Conservation (phyloP, 345 rosid species). For the Syzygium aqueum region DNA sequence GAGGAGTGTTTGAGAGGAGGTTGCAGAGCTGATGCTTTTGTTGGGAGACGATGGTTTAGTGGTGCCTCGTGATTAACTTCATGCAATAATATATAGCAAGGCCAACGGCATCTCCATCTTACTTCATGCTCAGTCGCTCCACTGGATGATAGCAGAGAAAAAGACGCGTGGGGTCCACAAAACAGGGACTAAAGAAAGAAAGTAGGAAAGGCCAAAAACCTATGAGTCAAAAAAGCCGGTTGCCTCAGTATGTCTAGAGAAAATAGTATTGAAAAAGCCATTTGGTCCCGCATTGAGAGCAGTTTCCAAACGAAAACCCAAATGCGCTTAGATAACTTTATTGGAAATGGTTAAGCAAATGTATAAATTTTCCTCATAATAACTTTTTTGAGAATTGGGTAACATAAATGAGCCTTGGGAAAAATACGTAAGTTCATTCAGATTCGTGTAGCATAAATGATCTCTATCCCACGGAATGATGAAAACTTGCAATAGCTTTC, state of each 20-base stretch:
- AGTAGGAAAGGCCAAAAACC: not conserved
- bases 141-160: no score
- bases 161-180: not conserved
- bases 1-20: not conserved
- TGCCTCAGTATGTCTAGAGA: not conserved
- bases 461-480: no score
- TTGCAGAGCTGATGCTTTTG: not conserved
- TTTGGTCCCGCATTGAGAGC: not conserved
- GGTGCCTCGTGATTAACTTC: not conserved
- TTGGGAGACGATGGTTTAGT: accelerated
- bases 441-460: no score
- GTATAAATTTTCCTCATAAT: no score
- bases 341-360: no score
- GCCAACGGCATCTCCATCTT: not conserved
- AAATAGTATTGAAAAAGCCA: not conserved
- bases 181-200: accelerated
- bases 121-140: no score
- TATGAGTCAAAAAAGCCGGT: accelerated
- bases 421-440: no score
- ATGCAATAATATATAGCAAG: not conserved
- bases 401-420: no score
- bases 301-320: not conserved
- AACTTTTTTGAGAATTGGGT: no score
- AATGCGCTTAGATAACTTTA: not conserved
- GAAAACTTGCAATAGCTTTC: not conserved